phyloP scores from a whole-genome alignment of 768 basidiomycete genomes.

The Rhodotorula sphaerocarpa region DNA sequence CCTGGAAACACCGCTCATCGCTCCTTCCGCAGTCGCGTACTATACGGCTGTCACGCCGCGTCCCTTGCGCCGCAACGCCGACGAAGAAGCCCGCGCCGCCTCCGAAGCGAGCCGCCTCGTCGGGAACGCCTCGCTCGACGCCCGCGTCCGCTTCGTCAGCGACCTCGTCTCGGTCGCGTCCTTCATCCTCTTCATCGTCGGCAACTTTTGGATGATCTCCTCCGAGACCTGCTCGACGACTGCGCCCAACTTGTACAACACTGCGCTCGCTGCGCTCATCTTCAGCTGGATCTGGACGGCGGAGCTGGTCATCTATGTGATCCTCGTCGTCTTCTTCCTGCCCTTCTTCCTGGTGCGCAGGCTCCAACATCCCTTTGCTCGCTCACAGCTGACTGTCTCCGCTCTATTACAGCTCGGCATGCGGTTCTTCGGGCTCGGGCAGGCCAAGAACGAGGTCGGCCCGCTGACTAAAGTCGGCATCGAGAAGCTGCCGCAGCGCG shows the following conservation, averaged over 20 bases:
- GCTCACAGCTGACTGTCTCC: background rate
- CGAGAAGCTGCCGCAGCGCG: constrained; percentile 22
- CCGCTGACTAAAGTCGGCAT: constrained; percentile 34
- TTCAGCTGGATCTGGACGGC: constrained; percentile 28
- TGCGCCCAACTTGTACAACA: constrained; percentile 26
- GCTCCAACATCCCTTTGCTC: too few species aligned
- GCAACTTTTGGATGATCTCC: constrained; percentile 32
- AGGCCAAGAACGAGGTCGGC: constrained; percentile 36
- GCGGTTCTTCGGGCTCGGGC: constrained; percentile 32
- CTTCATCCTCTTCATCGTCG: constrained; percentile 21
- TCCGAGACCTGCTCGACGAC: constrained; percentile 1
- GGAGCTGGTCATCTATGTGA: constrained; percentile 35
- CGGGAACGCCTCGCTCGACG: background rate
- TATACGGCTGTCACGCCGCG: constrained; percentile 8
- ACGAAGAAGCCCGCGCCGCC: constrained; percentile 1
- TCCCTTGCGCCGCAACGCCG: background rate
- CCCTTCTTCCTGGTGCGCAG: constrained; percentile 29
- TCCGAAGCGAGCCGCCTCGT: constrained; percentile 12
- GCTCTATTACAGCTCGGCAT: constrained; percentile 15
- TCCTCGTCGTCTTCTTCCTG: constrained; percentile 37
- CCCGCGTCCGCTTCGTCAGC: background rate
- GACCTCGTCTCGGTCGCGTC: constrained; percentile 16
- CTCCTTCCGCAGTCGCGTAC: background rate
- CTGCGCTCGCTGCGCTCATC: constrained; percentile 27
- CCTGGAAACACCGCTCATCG: background rate